These are phyloP conservation scores for Tricholoma sp. DNA, from an alignment of 768 basidiomycete genomes.

Conservation along the genomic window DNA sequence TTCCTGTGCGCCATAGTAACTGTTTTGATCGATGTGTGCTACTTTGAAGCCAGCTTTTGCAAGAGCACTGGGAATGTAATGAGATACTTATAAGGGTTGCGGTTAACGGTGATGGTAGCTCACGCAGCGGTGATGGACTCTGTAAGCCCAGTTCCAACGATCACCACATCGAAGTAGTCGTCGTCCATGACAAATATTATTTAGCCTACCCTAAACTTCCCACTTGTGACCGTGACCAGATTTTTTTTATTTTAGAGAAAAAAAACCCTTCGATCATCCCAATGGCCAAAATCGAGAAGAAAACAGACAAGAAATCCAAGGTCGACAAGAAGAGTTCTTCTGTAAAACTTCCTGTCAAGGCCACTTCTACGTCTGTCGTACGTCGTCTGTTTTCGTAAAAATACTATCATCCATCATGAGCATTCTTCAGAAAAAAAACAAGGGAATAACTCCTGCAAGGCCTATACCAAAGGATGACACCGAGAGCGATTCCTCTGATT, in stretches of 20 bases:
- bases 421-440: slow-evolving; percentile 18
- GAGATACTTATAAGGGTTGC: slow-evolving; percentile 9
- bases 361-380: slow-evolving; percentile 37
- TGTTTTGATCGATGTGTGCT: slow-evolving; percentile 80
- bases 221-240: slow-evolving; percentile 14
- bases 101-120: slow-evolving; percentile 30
- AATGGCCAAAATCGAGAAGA: slow-evolving; percentile 50
- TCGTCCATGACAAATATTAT: slow-evolving; percentile 27
- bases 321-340: slow-evolving; percentile 30
- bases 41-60: slow-evolving; percentile 85
- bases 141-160: slow-evolving; percentile 76
- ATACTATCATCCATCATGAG: not conserved
- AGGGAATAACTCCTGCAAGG: slow-evolving; percentile 18
- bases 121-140: slow-evolving; percentile 89
- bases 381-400: slow-evolving; percentile 7
- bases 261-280: slow-evolving; percentile 15
- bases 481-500: slow-evolving; percentile 24
- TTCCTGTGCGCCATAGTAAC: slow-evolving; percentile 81
- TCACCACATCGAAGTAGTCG: slow-evolving; percentile 55
- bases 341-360: slow-evolving; percentile 26
- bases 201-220: slow-evolving; percentile 32
- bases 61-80: slow-evolving; percentile 55
- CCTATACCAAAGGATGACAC: slow-evolving; percentile 25
- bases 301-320: slow-evolving; percentile 34
- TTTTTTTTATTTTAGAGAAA: slow-evolving; percentile 18